Conservation (phyloP, 2,329 filamentous ascomycete species). For the Diaporthe sp. region DNA sequence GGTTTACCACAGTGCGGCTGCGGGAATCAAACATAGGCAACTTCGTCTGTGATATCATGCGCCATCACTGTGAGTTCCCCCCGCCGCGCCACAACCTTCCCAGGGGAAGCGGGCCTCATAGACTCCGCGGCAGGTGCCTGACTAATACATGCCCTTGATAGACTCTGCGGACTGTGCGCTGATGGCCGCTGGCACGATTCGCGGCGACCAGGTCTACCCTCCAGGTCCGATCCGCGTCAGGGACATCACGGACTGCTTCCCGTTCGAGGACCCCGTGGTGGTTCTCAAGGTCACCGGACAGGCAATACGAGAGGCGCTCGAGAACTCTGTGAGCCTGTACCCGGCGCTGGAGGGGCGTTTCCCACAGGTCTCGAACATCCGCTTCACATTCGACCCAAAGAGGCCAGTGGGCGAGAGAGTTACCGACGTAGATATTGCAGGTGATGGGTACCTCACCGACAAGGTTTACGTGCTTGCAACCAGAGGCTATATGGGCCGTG, state of each 20-base stretch:
- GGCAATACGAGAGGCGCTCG: slow-evolving; percentile 83
- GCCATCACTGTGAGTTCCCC: slow-evolving; percentile 70
- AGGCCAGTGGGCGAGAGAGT: slow-evolving; percentile 74
- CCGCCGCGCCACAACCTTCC: neutral
- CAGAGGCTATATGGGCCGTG: slow-evolving; percentile 88
- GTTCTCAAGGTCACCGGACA: slow-evolving; percentile 80
- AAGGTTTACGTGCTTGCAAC: slow-evolving; percentile 82
- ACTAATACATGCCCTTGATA: neutral
- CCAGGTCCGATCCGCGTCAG: slow-evolving; percentile 83
- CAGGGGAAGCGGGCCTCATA: neutral
- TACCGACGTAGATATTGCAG: slow-evolving; percentile 72
- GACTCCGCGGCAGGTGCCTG: neutral
- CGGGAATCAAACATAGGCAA: slow-evolving; percentile 89
- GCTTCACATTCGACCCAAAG: slow-evolving; percentile 78
- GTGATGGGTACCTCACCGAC: slow-evolving; percentile 71
- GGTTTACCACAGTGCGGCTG: slow-evolving; percentile 85
- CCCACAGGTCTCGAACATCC: slow-evolving; percentile 88
- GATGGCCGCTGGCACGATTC: slow-evolving; percentile 88
- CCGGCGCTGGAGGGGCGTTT: slow-evolving; percentile 82
- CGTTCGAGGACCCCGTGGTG: slow-evolving; percentile 91
- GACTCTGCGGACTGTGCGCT: slow-evolving; percentile 83
- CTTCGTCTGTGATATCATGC: slow-evolving; percentile 93
- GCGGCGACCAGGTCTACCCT: slow-evolving; percentile 90
- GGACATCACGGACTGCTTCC: slow-evolving; percentile 90
- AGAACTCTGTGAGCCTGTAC: slow-evolving; percentile 85